Conservation (phyloP, 352 stramenopile species). For the Blastocystis sp. region DNA sequence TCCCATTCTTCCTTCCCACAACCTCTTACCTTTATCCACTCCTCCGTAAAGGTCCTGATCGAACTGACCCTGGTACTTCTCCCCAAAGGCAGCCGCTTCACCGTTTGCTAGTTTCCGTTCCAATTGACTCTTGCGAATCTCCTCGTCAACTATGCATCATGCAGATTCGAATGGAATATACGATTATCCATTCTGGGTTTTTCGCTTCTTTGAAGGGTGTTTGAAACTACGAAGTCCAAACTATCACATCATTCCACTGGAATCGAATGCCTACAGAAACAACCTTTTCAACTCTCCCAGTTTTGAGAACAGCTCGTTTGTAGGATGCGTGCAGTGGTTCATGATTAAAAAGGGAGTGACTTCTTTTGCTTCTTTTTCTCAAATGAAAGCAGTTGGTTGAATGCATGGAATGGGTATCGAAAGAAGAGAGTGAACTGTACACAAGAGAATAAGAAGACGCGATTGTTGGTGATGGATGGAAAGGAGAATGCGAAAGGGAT, state of each 20-base stretch:
- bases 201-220: background rate
- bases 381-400: too few relatives aligned
- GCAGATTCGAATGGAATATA: background rate
- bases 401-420: too few relatives aligned
- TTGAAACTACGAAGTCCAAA: background rate
- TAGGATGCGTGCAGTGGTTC: background rate
- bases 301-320: background rate
- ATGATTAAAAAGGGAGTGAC: background rate
- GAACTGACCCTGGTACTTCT: conserved; percentile 49
- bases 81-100: conserved; percentile 5
- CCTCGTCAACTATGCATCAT: conserved; percentile 15
- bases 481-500: too few relatives aligned
- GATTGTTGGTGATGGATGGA: too few relatives aligned
- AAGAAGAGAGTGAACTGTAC: too few relatives aligned
- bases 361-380: too few relatives aligned
- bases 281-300: background rate
- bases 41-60: conserved; percentile 46
- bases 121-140: conserved; percentile 39
- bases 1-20: background rate
- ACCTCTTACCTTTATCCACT: conserved; percentile 11
- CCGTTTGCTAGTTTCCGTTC: conserved; percentile 20
- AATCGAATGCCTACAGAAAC: background rate
- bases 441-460: too few relatives aligned
- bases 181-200: conserved; percentile 28
- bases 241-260: background rate